Evolutionary conservation across 78 protist species (phyloP), one percentile per base, ranked within the genome.

Genomic region (Polysphondylium violaceum): DNA sequence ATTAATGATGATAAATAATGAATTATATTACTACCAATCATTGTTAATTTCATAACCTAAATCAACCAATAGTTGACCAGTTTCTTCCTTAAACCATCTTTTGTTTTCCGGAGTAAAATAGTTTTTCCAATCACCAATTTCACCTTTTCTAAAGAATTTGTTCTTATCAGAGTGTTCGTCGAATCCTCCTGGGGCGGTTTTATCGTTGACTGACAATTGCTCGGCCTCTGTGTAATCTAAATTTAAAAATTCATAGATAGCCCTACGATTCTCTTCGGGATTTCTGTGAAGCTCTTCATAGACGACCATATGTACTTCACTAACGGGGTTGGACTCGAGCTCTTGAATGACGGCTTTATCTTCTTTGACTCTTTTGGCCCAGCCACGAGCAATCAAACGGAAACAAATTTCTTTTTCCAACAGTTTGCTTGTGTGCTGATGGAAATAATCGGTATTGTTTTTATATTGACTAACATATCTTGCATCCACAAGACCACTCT

Each of bases 121-220:
- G 25, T 83, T 83, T 43, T 55, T 25, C 91, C 91, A 83, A 44
- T 83, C 91, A 33, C 91, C 91, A 43, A 83, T 83, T 44, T 83
- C 91, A 69, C 91, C 91, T 51, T 83, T 83, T 67, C 91, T 67
- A 69, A 83, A 83, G 67, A 83, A 83, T 59, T 83, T 83, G 33
- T 69, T 69, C 33, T 67, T 83, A 27, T 56, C 73, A 5, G 55
- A 58, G 21, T 58, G 60, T 41, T 67, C 79, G 19, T 69, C 23
- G 63, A 83, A 83, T 1, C 91, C 91, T 59, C 91, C 91, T 0
- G 91, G 79, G 17, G 25, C 19, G 2, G 91, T 83, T 36, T 83
- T 83, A 33, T 43, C 91, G 1, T 83, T 63, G 17, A 51, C 17
- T 0, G 91, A 71, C 7, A 83, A 33, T 8, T n/a, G 53, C n/a